Base-by-base conservation (phyloP, 345 rosid genomes). In the Eucalyptus cloeziana region DNA sequence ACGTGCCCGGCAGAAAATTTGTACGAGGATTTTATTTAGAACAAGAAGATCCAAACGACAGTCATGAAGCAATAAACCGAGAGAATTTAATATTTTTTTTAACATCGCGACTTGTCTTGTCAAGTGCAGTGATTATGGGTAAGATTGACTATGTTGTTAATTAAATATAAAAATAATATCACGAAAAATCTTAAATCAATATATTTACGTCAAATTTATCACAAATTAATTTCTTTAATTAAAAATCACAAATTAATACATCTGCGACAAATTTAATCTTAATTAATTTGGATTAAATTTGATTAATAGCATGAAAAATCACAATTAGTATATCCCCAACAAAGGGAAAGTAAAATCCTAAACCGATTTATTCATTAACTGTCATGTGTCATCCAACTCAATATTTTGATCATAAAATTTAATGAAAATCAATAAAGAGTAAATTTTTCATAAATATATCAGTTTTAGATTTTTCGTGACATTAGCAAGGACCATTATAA, bases 181-280 rank as follows among this genome's bases (percentile, higher is more conserved):
- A 7, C 4, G 8, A 21, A 21, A 52, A 52, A 52, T 3, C 9
- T 52, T 21, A 52, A 52, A 52, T 1, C 2, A 8, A 3, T 52
- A 19, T 19, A 0, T 19, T 1, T 19, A 3, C 7, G 1, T 19
- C 0, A 17, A 52, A 52, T 7, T 0, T 1, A 19, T 7, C 4
- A 0, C 4, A 19, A 19, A 19, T 7, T 19, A 52, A 52, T 19
- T 52, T 17, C 0, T 52, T 19, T 21, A 19, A 51, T 19, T 4
- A 0, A 19, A 19, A 52, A 1, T 52, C 9, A 7, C 22, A 51
- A 17, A 51, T 0, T 8, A 0, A 17, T 17, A 52, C 0, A 7
- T 0, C 0, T 1, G 0, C 7, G 0, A 52, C 0, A 52, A 52
- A 52, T 19, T 19, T 19, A 52, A 7, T 52, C 1, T 52, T 52